A percentile compares a stretch with the other conserved stretches of the same genome.
Evolutionary conservation across 1,284 basidiomycete genomes (phyloP).

Genomic region (Gymnopus androsaceus): DNA sequence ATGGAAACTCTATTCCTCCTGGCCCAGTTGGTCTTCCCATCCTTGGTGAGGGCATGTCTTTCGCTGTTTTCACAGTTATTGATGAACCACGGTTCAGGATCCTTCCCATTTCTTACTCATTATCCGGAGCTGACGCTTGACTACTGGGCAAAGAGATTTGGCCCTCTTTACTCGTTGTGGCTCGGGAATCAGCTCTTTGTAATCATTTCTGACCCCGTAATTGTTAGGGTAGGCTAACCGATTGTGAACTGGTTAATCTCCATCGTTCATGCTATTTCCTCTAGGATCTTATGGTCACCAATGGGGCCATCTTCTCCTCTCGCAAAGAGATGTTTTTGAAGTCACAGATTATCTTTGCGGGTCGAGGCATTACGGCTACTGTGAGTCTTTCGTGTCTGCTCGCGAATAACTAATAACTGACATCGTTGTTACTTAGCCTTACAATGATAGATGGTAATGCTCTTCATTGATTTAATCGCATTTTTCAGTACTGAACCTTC

Average conservation of each 20-base stretch:
- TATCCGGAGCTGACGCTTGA: slow-evolving; percentile 40
- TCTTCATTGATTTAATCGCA: neutral
- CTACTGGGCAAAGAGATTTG: slow-evolving; percentile 39
- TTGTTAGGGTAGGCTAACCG: slow-evolving; percentile 40
- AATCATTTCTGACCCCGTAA: slow-evolving; percentile 37
- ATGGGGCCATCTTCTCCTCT: slow-evolving; percentile 45
- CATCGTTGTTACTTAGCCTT: neutral
- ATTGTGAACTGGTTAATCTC: slow-evolving; percentile 24
- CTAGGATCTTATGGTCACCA: slow-evolving; percentile 39
- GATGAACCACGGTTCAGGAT: too few species aligned
- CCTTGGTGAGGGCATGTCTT: too few species aligned
- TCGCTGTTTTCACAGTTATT: too few species aligned
- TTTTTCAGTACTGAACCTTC: too few species aligned
- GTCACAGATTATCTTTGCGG: slow-evolving; percentile 39
- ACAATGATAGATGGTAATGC: slow-evolving; percentile 1
- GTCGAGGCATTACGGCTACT: slow-evolving; percentile 45
- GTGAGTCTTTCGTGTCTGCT: slow-evolving; percentile 29
- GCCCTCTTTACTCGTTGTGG: slow-evolving; percentile 36
- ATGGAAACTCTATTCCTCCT: too few species aligned
- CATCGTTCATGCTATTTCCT: too few species aligned
- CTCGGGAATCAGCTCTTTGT: slow-evolving; percentile 43
- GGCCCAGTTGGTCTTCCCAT: too few species aligned
- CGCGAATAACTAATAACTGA: neutral
- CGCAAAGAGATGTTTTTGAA: slow-evolving; percentile 46
- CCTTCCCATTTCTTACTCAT: slow-evolving; percentile 30